Base-by-base conservation (phyloP, 2,329 filamentous ascomycete species). In the Monosporascus sp. region DNA sequence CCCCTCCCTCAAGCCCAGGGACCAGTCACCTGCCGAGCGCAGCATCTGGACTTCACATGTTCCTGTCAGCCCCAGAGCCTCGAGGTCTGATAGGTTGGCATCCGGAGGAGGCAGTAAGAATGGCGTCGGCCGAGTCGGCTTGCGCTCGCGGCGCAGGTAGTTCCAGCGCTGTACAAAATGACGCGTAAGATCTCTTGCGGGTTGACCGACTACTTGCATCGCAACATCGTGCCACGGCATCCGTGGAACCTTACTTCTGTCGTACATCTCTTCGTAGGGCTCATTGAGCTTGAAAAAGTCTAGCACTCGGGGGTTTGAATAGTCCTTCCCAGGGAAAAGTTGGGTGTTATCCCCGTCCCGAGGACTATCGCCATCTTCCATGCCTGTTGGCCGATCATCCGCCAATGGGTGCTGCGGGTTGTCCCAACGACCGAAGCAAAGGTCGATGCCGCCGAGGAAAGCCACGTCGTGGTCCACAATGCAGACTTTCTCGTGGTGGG, bases 181-280 rank as follows among this genome's bases (percentile, higher is more conserved):
- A 22, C 94, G 85, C 2, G 92, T 97, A 57, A 97, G 76, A 72
- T 99, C 94, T 60, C 94, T 84, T 14, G 94, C 93, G 3, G 94
- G 94, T 68, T 97, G 94, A 4, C 94, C 94, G 44, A 97, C 91
- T 43, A 99, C 87, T 70, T 97, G 94, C 94, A 99, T 97, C 3
- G 88, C 85, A 57, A 99, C 91, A 69, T 99, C 94, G 65, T 99
- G 94, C 94, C 94, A 99, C 1, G 94, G 93, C 94, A 97, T 99
- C 57, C 94, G 80, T 2, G 94, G 91, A 19, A 93, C 82, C 67
- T 88, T 88, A 55, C 84, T 87, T 52, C 94, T 87, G 70, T 97
- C 91, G 65, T 97, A 99, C 94, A 97, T 97, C 71, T 99, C 94
- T 66, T 96, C 94, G 65, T 97, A 97, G 2, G 94, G 94, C 69